A percentile compares a stretch with the other conserved stretches of the same genome.
phyloP scores from a whole-genome alignment of 2,329 filamentous ascomycete genomes.

The Ophiostoma himal-ulmi region DNA sequence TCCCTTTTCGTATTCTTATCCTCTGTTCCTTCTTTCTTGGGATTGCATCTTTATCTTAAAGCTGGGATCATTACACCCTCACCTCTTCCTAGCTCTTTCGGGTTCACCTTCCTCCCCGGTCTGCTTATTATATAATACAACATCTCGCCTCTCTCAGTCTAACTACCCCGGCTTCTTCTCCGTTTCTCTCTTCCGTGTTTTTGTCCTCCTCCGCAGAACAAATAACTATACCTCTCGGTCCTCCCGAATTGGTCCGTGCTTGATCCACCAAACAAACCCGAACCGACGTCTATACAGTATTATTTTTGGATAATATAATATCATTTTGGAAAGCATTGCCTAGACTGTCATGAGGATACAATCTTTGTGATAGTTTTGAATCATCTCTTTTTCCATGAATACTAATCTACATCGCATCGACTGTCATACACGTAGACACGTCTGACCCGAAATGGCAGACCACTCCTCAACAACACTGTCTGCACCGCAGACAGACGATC shows the following conservation, averaged over 20 bases:
- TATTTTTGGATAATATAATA: background rate
- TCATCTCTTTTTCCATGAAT: background rate
- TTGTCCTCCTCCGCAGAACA: background rate
- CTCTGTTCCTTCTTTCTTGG: background rate
- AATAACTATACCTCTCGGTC: background rate
- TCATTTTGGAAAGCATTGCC: too few relatives aligned
- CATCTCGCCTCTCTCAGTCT: background rate
- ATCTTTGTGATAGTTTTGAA: background rate
- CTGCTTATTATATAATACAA: background rate
- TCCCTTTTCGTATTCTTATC: background rate
- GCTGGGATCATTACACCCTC: background rate
- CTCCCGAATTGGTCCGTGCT: background rate
- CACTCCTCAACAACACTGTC: conserved; percentile 7
- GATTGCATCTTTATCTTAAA: background rate
- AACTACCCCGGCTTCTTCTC: background rate
- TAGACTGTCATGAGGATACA: background rate
- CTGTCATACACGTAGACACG: background rate
- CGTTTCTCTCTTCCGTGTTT: background rate
- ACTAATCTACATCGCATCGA: background rate
- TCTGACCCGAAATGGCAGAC: conserved; percentile 14
- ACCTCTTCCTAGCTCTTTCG: background rate
- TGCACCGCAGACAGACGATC: conserved; percentile 6
- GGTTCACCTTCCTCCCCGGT: background rate
- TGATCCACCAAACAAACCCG: background rate
- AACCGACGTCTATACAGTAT: background rate